Evolutionary conservation across 2,329 filamentous ascomycete species (phyloP), one percentile per base, ranked within the genome.

Genomic region (Neurospora sp.): DNA sequence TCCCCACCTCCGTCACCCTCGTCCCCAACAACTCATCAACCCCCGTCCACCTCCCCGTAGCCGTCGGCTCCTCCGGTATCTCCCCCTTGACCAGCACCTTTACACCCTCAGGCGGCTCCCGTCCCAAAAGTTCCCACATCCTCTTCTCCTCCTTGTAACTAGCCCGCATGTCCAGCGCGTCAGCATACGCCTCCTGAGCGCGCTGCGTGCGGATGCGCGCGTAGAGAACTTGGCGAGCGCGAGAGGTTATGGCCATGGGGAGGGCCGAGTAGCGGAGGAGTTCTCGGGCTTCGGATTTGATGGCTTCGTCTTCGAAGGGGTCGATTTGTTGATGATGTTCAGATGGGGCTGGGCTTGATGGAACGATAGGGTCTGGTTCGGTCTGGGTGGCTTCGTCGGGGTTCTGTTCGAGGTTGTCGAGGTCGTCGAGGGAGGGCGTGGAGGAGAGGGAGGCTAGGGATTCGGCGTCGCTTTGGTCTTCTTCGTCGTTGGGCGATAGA

Each of bases 81-180:
- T 76, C 76, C 36, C 75, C 71, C 73, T 76, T 80, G 8, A 77
- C 75, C n/a, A 42, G 13, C n/a, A 28, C 17, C 15, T 36, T 28
- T 28, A 28, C 4, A 28, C 78, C 78, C 70, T 76, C 75, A 0
- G 80, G 81, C 2, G 82, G 81, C 39, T 77, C 75, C 74, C 76
- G 78, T 52, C 80, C 80, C 23, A 86, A 71, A 17, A 85, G 70
- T 10, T 76, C 74, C 85, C 85, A 86, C 78, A 87, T 77, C 66
- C 79, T 76, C 36, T 74, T 71, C 73, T 86, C 85, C 39, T 83
- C 83, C 33, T 77, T 73, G 62, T 78, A 78, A 68, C 80, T 82
- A 1, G 77, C 79, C 46, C 78, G 77, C 17, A 77, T 77, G 71
- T 87, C 85, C 15, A 78, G 71, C 3, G 77, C 74, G 36, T 85